Evolutionary conservation across 2,329 filamentous ascomycete species (phyloP), one percentile per base, ranked within the genome.

Genomic region (Didymella pinodella): DNA sequence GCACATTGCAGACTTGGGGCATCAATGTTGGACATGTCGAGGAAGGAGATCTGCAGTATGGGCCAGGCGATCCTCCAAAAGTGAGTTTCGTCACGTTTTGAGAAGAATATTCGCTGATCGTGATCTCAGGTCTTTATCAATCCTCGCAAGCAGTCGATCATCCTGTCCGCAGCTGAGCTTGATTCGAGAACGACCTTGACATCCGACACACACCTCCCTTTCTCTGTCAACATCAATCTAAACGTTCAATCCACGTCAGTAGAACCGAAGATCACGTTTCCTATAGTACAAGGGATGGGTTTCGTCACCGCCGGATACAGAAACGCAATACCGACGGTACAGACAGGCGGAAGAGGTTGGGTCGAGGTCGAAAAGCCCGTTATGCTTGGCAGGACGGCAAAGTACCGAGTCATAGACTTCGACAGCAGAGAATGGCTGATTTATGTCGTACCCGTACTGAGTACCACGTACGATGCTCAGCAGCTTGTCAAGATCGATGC

Each of bases 241-340:
- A 66, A 63, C 14, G 84, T 80, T 49, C 82, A 83, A 2, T 79
- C 82, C 22, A 71, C 76, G n/a, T 80, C 80, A 2, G 82, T 84
- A 7, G 75, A 81, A 1, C 85, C 89, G 0, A 81, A 84, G 1
- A 84, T 98, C 20, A 89, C 86, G 0, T 92, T 96, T 64, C 93
- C 93, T 0, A 73, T 97, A 7, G 87, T 96, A 0, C 94, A 98
- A 72, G 95, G 95, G 11, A 95, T 96, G 87, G 89, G 87, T 0
- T 96, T 93, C 68, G 82, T 97, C 18, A 97, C 93, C 4, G 93
- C 84, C 0, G 76, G 90, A 18, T 98, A 93, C 77, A 83, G 82
- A 53, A 86, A 87, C 29, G 83, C 87, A 0, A 88, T 86, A 7
- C 94, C 94, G 0, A 72, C 88, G 4, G 83, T 98, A 43, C 88